A percentile compares a stretch with the other conserved stretches of the same genome.
phyloP scores from a whole-genome alignment of 768 basidiomycete genomes.

The Boletus rubescentipes region DNA sequence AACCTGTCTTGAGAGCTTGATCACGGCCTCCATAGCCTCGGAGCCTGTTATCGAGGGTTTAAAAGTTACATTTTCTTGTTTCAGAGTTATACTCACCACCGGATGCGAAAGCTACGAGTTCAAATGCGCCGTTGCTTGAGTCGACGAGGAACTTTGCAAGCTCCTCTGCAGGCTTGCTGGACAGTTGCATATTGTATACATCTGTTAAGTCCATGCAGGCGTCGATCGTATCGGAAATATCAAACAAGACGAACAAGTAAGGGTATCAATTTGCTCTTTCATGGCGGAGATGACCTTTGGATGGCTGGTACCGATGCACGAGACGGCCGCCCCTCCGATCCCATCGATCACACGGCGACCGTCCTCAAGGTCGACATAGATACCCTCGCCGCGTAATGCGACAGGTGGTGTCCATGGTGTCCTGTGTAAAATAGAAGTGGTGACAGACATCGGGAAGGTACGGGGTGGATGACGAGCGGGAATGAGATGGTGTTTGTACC shows the following conservation, averaged over 20 bases:
- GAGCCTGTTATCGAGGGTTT: slow-evolving; percentile 51
- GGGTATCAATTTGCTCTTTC: slow-evolving; percentile 75
- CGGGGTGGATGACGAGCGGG: not conserved
- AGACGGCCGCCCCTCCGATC: slow-evolving; percentile 83
- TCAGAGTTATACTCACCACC: slow-evolving; percentile 51
- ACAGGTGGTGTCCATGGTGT: slow-evolving; percentile 75
- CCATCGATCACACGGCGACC: slow-evolving; percentile 73
- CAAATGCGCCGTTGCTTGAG: slow-evolving; percentile 73
- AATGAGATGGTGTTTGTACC: not conserved
- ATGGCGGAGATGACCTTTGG: slow-evolving; percentile 71
- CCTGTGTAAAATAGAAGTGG: slow-evolving; percentile 54
- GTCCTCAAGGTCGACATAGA: slow-evolving; percentile 70
- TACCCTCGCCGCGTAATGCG: slow-evolving; percentile 62
- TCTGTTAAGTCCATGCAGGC: slow-evolving; percentile 41
- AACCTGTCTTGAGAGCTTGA: slow-evolving; percentile 81
- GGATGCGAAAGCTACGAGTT: slow-evolving; percentile 66
- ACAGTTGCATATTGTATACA: slow-evolving; percentile 85
- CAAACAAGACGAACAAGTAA: slow-evolving; percentile 57
- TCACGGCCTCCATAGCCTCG: slow-evolving; percentile 86
- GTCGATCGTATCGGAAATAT: not conserved
- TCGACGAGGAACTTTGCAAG: slow-evolving; percentile 66
- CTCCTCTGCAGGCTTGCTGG: slow-evolving; percentile 78
- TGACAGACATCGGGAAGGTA: slow-evolving; percentile 14
- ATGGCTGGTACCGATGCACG: slow-evolving; percentile 73
- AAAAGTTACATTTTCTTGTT: not conserved